A percentile compares a stretch with the other conserved stretches of the same genome.
These are phyloP conservation scores for Exophiala phaeomuriformis DNA, from an alignment of 2,329 filamentous ascomycete species.

Conservation along the genomic window DNA sequence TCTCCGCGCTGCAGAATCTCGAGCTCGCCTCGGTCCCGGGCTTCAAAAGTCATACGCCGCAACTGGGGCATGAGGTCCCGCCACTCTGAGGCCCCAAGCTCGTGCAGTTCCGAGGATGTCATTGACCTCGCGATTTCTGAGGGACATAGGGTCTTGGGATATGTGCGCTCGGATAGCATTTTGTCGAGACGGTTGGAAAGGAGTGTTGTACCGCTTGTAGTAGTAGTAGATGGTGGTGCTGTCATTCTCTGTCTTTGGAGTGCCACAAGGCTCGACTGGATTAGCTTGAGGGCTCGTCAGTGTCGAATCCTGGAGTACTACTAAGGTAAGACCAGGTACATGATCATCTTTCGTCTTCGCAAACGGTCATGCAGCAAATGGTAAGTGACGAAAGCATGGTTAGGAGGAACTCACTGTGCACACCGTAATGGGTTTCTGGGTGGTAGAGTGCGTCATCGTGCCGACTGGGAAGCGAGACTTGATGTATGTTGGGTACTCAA, in stretches of 20 bases:
- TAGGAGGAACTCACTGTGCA: too few species aligned
- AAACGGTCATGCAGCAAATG: too few species aligned
- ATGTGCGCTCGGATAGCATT: constrained; percentile 31
- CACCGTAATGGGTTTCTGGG: too few species aligned
- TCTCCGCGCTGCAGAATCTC: constrained; percentile 46
- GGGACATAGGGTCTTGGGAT: constrained; percentile 48
- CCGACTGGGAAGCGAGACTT: too few species aligned
- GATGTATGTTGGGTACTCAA: too few species aligned
- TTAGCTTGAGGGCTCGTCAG: too few species aligned
- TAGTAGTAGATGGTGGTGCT: neutral
- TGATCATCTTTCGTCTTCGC: too few species aligned
- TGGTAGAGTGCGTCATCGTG: too few species aligned
- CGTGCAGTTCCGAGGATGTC: constrained; percentile 34
- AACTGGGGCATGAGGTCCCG: constrained; percentile 41
- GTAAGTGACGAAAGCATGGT: too few species aligned
- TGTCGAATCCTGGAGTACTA: too few species aligned
- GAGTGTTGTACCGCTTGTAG: neutral
- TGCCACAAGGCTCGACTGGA: too few species aligned
- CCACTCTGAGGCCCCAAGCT: constrained; percentile 35
- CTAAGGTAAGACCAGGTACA: too few species aligned
- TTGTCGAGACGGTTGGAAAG: constrained; percentile 22
- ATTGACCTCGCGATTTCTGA: constrained; percentile 46
- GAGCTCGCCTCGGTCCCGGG: constrained; percentile 37
- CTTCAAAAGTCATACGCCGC: constrained; percentile 38
- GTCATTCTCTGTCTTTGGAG: neutral